Evolutionary conservation across 768 basidiomycete species (phyloP), one percentile per base, ranked within the genome.

Genomic region (Melanogaster broomeanus): DNA sequence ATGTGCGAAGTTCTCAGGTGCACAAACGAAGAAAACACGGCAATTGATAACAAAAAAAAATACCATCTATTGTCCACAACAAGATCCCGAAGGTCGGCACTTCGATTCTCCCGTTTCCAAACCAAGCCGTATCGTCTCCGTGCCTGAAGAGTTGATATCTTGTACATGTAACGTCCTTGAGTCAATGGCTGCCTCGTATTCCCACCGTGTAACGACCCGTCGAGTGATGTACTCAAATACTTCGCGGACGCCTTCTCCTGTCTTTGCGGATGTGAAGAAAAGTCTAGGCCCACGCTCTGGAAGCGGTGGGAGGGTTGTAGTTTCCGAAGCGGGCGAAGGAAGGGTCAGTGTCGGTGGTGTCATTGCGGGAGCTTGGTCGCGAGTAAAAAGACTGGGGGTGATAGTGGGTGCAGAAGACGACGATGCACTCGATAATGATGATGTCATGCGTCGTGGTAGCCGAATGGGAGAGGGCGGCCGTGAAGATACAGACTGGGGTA

Each of bases 191-290:
- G 87, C 88, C 49, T 89, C 85, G 60, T 82, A 82, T 60, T 85
- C 89, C 82, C 83, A 85, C 53, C 78, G 71, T 55, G 64, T 61
- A 31, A 84, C 75, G 9, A 92, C 85, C 24, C 88, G 73, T 43
- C 69, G 61, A 4, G 82, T 87, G 37, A 93, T 74, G 60, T 90
- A 90, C 63, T 82, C 85, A 60, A 92, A 93, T n/a, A 90, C 84
- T 1, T 84, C 85, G 1, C 62, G 44, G 0, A 91, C 87, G 8
- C 87, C 84, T 31, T 80, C 77, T 0, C 90, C 90, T 4, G 87
- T 89, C 68, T 89, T 89, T 3, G 90, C 89, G 1, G 85, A 88
- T 6, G 87, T 81, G 61, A 87, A 85, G 66, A 90, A 88, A 11
- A 90, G 69, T 64, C 75, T 80, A 0, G 88, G 84, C 3, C 85